Conservation (phyloP, 129 eudicot genomes). For the Pseudognaphalium luteoalbum region DNA sequence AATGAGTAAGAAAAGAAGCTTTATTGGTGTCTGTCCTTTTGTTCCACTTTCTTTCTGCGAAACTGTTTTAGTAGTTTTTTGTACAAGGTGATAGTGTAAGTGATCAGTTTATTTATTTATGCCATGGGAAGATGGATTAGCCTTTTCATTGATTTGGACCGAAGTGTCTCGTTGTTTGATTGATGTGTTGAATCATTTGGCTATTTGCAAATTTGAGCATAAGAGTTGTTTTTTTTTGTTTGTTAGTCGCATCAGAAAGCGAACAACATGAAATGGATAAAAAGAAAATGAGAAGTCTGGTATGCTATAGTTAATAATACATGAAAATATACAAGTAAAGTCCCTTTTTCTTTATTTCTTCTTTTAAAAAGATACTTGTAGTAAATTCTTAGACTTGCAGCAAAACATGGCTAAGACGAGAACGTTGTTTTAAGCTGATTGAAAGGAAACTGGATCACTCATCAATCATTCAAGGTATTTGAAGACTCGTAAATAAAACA, state of each 20-base stretch:
- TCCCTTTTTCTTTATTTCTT: too few species aligned
- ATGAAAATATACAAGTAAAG: too few species aligned
- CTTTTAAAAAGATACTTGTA: too few species aligned
- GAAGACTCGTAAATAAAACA: too few species aligned
- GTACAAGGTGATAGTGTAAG: background rate
- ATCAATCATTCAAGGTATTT: too few species aligned
- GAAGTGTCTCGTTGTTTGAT: background rate
- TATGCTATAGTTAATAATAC: background rate
- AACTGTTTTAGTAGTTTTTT: background rate
- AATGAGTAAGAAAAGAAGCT: background rate
- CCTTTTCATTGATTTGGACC: background rate
- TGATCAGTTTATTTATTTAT: background rate
- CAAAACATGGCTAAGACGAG: too few species aligned
- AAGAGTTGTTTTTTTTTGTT: background rate
- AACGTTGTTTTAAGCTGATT: too few species aligned
- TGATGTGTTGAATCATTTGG: background rate
- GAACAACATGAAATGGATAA: background rate
- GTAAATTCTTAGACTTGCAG: too few species aligned
- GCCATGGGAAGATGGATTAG: background rate
- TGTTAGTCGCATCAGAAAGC: background rate
- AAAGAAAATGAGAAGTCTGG: background rate
- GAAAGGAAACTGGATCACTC: too few species aligned
- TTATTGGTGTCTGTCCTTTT: background rate
- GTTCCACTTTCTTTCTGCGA: background rate
- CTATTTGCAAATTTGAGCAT: background rate